Evolutionary conservation across 305 asterid genomes (phyloP), one percentile per base, ranked within the genome.

Genomic region (Withania somnifera): DNA sequence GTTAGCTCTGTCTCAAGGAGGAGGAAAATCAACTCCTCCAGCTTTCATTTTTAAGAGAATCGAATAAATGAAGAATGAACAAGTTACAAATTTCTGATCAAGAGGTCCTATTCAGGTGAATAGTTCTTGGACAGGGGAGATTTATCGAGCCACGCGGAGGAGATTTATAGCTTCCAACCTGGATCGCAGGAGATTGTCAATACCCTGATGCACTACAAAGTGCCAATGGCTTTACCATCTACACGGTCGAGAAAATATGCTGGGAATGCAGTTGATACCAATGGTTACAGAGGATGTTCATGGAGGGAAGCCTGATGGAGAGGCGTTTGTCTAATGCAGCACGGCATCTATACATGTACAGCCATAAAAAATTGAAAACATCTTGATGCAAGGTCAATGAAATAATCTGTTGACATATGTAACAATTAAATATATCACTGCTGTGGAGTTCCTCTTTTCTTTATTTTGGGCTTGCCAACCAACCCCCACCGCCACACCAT

Each of bases 11-110:
- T 82, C 95, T 6, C 87, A 88, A 76, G 94, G 93, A 86, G 97
- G 90, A 84, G 95, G 95, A 26, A 91, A 90, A 84, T 86, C 93
- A 1, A 93, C 94, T 1, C 98, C 98, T 5, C 92, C 93, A 1
- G 89, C 91, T 36, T 93, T 91, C 84, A 81, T 95, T 86, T 94
- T 95, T 30, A 85, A 87, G 14, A 85, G 98, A 78, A 87, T 95
- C 1, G 93, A 92, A 84, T 96, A 97, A 32, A 92, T 93, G 98
- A 95, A 95, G 81, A 93, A 89, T 6, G 97, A 95, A 88, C 98
- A 95, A n/a, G 98, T 95, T 6, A 92, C 0, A 95, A 93, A 81
- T 93, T 95, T 83, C 88, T 95, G 98, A 1, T 89, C 98, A 2
- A 89, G 97, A 82, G 96, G 93, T 86, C 94, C 92, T 2, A 79